These are phyloP conservation scores for Hemerocallis citrina DNA, from an alignment of 106 monocot species.

Conservation along the genomic window DNA sequence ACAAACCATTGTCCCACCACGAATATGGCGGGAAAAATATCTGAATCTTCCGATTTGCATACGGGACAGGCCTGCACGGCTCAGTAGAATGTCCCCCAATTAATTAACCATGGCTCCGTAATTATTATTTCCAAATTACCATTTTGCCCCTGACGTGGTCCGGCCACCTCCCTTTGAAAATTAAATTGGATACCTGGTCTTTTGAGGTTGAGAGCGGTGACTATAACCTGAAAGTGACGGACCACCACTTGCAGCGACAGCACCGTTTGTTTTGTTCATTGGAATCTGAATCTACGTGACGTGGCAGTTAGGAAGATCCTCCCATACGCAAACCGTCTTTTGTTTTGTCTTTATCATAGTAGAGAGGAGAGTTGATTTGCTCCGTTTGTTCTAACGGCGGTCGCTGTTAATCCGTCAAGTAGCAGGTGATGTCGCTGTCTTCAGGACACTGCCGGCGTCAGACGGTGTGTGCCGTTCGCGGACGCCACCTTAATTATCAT, in stretches of 20 bases:
- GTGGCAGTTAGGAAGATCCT: neutral
- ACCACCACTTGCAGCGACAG: neutral
- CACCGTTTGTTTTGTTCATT: neutral
- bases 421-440: neutral
- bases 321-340: neutral
- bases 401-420: neutral
- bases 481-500: constrained; percentile 1
- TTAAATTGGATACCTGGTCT: neutral
- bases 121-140: neutral
- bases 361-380: neutral
- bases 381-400: neutral
- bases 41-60: neutral
- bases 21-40: neutral
- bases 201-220: neutral
- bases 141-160: neutral
- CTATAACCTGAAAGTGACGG: neutral
- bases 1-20: too few relatives aligned
- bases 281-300: neutral
- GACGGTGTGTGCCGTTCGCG: neutral
- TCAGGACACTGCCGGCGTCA: neutral
- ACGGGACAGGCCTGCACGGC: neutral
- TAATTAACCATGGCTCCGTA: neutral
- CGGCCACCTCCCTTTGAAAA: neutral
- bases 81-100: neutral
- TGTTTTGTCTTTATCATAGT: neutral